Evolutionary conservation across 192 early-diverging fungal genomes (phyloP).

Genomic region (Chytriomyces hyalinus): DNA sequence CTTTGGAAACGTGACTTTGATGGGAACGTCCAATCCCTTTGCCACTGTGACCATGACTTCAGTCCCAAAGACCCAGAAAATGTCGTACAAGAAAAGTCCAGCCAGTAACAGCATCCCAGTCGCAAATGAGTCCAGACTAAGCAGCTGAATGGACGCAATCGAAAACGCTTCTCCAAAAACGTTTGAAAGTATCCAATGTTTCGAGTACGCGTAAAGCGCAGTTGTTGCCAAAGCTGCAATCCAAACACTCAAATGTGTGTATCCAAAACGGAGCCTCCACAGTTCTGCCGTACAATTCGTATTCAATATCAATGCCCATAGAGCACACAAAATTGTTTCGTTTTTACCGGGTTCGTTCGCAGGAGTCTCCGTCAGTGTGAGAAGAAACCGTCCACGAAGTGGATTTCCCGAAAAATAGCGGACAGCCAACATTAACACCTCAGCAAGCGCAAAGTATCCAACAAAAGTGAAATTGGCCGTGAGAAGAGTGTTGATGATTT

Average conservation of each 20-base stretch:
- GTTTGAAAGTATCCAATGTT: constrained; percentile 94
- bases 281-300: constrained; percentile 28
- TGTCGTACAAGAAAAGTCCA: constrained; percentile 94
- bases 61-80: constrained; percentile 99
- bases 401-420: constrained; percentile 60
- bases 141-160: constrained; percentile 79
- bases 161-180: constrained; percentile 87
- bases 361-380: constrained; percentile 69
- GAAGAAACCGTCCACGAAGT: constrained; percentile 72
- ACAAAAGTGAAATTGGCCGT: constrained; percentile 82
- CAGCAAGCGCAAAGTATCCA: constrained; percentile 78
- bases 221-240: constrained; percentile 65
- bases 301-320: background rate
- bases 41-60: constrained; percentile 98
- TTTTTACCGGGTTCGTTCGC: constrained; percentile 2
- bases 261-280: constrained; percentile 54
- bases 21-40: constrained; percentile 93
- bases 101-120: constrained; percentile 93
- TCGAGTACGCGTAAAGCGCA: constrained; percentile 78
- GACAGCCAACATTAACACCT: constrained; percentile 60
- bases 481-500: constrained; percentile 80
- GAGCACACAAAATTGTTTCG: background rate
- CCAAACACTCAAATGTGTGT: constrained; percentile 68
- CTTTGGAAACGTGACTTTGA: constrained; percentile 93
- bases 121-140: constrained; percentile 93